Evolutionary conservation across 257 asterid genomes (phyloP).

Genomic region (Avicennia marina): DNA sequence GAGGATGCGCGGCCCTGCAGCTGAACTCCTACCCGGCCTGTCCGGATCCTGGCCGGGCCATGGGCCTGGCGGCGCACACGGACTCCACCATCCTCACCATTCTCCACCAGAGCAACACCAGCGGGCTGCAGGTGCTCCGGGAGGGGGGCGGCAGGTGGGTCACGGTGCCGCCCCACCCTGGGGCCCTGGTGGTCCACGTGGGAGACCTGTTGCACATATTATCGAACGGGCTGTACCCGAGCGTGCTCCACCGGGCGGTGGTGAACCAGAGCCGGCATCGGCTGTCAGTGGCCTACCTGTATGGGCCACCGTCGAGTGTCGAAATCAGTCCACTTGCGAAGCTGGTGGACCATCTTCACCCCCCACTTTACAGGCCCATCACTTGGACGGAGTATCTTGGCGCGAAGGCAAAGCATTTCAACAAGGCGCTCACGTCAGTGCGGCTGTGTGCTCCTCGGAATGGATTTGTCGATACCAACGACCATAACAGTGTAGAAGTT

Average conservation of each 20-base stretch:
- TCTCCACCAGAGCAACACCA: conserved; percentile 78
- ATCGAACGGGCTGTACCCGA: conserved; percentile 71
- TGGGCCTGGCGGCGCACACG: conserved; percentile 95
- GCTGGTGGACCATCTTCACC: conserved; percentile 46
- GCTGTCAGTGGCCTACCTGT: conserved; percentile 62
- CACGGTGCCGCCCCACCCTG: conserved; percentile 59
- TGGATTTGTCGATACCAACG: conserved; percentile 33
- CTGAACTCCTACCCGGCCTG: conserved; percentile 87
- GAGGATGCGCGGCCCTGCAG: conserved; percentile 60
- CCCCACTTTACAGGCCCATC: conserved; percentile 60
- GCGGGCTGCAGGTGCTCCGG: conserved; percentile 73
- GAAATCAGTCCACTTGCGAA: conserved; percentile 54
- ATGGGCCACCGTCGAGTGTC: conserved; percentile 65
- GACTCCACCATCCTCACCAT: conserved; percentile 87
- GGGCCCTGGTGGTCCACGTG: conserved; percentile 62
- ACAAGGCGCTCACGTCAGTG: conserved; percentile 69
- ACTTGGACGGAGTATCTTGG: conserved; percentile 84
- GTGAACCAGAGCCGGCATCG: conserved; percentile 69
- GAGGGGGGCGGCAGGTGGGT: conserved; percentile 52
- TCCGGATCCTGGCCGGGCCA: conserved; percentile 91
- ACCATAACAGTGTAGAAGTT: conserved; percentile 45
- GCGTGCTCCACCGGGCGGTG: conserved; percentile 78
- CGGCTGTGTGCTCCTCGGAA: conserved; percentile 43
- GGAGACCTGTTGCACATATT: conserved; percentile 87
- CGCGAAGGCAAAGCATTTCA: conserved; percentile 70